A percentile compares a stretch with the other conserved stretches of the same genome.
These are phyloP conservation scores for Leccinum solheimii DNA, from an alignment of 1,284 basidiomycete species.

Conservation along the genomic window DNA sequence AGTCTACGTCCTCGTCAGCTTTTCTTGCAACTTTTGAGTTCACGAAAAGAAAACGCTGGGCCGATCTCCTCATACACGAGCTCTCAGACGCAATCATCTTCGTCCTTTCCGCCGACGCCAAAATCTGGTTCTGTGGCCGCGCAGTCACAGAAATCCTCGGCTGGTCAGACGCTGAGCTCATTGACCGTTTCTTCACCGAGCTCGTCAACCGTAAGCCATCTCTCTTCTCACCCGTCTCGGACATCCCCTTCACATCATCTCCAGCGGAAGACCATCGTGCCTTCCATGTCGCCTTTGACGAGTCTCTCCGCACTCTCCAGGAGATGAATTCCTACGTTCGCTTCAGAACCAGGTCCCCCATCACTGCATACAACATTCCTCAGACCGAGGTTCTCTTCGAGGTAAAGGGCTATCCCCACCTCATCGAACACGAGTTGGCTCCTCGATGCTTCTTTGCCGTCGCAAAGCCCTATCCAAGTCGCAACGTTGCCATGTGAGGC, in stretches of 20 bases:
- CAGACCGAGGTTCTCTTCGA: slow-evolving; percentile 67
- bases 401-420: slow-evolving; percentile 67
- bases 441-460: slow-evolving; percentile 67
- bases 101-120: slow-evolving; percentile 60
- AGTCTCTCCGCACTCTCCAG: slow-evolving; percentile 47
- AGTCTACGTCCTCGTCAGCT: neutral
- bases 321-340: slow-evolving; percentile 64
- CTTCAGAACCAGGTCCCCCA: slow-evolving; percentile 43
- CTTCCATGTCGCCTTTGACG: slow-evolving; percentile 58
- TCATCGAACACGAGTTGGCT: slow-evolving; percentile 39
- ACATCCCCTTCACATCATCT: slow-evolving; percentile 6
- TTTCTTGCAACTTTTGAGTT: slow-evolving; percentile 61
- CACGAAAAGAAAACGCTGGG: slow-evolving; percentile 84
- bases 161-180: slow-evolving; percentile 71
- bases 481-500: slow-evolving; percentile 67
- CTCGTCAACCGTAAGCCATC: slow-evolving; percentile 59
- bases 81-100: slow-evolving; percentile 72
- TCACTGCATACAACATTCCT: slow-evolving; percentile 13
- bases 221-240: neutral
- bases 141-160: slow-evolving; percentile 71
- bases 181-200: slow-evolving; percentile 65
- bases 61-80: slow-evolving; percentile 77
- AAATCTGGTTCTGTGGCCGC: slow-evolving; percentile 71
- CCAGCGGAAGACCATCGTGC: slow-evolving; percentile 61
- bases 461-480: slow-evolving; percentile 76